Percentiles rank a stretch among this genome's conserved stretches.
phyloP scores from a whole-genome alignment of 1,284 basidiomycete genomes.

The Ceratobasidium sp. region DNA sequence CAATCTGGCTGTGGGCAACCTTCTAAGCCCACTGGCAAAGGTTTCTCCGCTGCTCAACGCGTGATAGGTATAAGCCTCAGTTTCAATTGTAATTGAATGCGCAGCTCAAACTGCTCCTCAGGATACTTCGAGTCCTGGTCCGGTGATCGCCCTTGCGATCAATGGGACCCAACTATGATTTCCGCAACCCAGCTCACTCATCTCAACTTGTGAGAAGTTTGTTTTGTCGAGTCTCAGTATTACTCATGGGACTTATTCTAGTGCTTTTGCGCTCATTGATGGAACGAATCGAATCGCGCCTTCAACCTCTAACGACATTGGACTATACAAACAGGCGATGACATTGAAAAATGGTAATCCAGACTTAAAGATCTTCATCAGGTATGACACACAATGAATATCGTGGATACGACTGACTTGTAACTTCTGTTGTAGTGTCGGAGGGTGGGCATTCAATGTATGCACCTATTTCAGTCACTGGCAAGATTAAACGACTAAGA shows the following conservation, averaged over 20 bases:
- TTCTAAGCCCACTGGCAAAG: not conserved
- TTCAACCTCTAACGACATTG: not conserved
- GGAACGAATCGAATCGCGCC: slow-evolving; percentile 10
- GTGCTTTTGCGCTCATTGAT: slow-evolving; percentile 26
- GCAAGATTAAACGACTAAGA: too few relatives aligned
- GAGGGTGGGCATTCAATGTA: slow-evolving; percentile 31
- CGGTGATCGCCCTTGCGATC: slow-evolving; percentile 19
- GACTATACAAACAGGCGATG: slow-evolving; percentile 10
- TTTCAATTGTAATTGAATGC: not conserved
- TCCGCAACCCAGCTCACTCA: slow-evolving; percentile 21
- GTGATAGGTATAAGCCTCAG: not conserved
- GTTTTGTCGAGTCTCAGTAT: not conserved
- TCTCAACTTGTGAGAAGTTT: slow-evolving; percentile 15
- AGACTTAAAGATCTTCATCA: slow-evolving; percentile 28
- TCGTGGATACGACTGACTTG: not conserved
- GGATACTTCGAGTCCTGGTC: slow-evolving; percentile 23
- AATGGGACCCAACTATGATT: slow-evolving; percentile 24
- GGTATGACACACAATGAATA: not conserved
- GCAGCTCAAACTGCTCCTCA: not conserved
- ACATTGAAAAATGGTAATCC: slow-evolving; percentile 12
- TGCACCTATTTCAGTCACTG: not conserved
- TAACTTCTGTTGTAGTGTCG: not conserved
- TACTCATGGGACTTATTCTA: not conserved
- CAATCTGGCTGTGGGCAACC: slow-evolving; percentile 23
- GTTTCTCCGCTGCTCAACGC: slow-evolving; percentile 1